phyloP scores from a whole-genome alignment of 2,329 filamentous ascomycete genomes.

The Massarina eburnea region DNA sequence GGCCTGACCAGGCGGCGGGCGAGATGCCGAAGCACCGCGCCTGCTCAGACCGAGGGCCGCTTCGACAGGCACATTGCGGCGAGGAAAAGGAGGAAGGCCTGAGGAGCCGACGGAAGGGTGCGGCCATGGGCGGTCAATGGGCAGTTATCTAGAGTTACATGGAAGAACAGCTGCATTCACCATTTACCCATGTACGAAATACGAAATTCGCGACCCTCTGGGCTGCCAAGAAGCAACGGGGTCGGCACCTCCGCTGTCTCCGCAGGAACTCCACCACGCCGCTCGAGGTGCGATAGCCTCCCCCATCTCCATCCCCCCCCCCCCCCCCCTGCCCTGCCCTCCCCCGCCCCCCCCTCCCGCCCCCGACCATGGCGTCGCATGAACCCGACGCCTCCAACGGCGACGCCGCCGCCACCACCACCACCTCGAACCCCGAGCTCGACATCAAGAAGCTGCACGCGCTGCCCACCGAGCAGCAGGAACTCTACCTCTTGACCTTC shows the following conservation, averaged over 20 bases:
- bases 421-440: conserved; percentile 69
- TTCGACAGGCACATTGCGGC: conserved; percentile 24
- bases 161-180: no score
- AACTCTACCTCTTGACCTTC: conserved; percentile 89
- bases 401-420: not conserved
- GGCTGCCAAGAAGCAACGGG: no score
- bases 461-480: conserved; percentile 90
- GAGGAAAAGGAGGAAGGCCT: conserved; percentile 9
- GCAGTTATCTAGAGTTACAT: not conserved
- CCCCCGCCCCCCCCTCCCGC: not conserved
- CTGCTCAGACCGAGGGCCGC: conserved; percentile 17
- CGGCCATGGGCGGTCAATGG: conserved; percentile 19
- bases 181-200: no score
- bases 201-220: no score
- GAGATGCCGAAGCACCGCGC: conserved; percentile 32
- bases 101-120: conserved; percentile 22
- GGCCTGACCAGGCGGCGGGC: conserved; percentile 31
- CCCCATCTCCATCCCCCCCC: no score
- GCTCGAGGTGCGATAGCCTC: conserved; percentile 18
- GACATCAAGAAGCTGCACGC: conserved; percentile 87
- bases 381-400: conserved; percentile 36
- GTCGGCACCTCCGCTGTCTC: conserved; percentile 8
- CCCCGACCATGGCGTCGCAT: conserved; percentile 25
- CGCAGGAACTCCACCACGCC: conserved; percentile 18
- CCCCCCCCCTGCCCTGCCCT: no score